Base-by-base conservation (phyloP, 2,329 filamentous ascomycete species). In the Fusarium palustre region DNA sequence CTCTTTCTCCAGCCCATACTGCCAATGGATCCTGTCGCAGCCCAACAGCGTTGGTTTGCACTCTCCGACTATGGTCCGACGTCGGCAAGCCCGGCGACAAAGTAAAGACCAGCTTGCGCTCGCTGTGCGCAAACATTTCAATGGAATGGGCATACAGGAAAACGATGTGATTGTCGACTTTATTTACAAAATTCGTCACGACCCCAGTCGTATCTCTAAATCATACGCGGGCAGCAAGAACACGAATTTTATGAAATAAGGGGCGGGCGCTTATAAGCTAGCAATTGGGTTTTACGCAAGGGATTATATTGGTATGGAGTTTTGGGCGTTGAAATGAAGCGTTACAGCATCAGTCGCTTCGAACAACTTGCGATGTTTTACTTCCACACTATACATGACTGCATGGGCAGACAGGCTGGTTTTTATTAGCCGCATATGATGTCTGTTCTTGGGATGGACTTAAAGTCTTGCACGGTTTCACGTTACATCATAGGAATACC, bases 131-230 rank as follows among this genome's bases (percentile, higher is more conserved):
- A 94, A 93, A 78, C 92, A 96, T 79, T 96, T 96, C 81, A 96
- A 96, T 76, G 89, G 88, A 34, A 85, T 92, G 69, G 91, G 91
- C 18, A 88, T 95, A 41, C 90, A 90, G 69, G 93, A 97, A 81
- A 93, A 90, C 76, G 92, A 96, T 73, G 90, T 94, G 69, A 91
- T 96, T 59, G 91, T 94, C 59, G 91, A 92, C 69, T 88, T 93
- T 76, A 83, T 94, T 65, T 92, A 93, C 83, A 91, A 89, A 76
- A 85, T 92, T 31, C 78, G 78, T 25, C 77, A 77, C 64, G 76
- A 80, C 22, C 59, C 74, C 7, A 76, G 72, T 47, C 62, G 72
- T 9, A 67, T 76, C 43, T 58, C 75, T n/a, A 76, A 74, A 58
- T 74, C 72, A 43, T 58, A 58, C 34, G 15, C 41, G 20, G 36